Base-by-base conservation (phyloP, 179 eudicot species). In the Carnegiea gigantea region DNA sequence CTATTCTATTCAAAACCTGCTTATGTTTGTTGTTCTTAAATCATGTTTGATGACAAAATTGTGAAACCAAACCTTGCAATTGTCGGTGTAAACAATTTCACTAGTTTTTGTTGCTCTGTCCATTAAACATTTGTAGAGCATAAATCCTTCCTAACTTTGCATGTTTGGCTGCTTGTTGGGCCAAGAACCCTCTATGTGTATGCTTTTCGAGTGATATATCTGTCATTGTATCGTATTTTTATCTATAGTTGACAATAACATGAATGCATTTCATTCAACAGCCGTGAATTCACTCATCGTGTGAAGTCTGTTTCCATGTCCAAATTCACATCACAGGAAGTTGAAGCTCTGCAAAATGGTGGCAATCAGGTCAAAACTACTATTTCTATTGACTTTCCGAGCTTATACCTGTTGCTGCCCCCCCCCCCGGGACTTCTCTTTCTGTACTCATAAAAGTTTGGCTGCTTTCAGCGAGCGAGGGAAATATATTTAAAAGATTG, bases 221-320 rank as follows among this genome's bases (percentile, higher is more conserved):
- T 73, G 48, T 46, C 64, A 38, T 80, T 28, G n/a, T 72, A 24
- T 75, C 67, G n/a, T 75, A 28, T 14, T 14, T 33, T 28, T 23
- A 59, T 21, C 40, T 75, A 17, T 28, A 75, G 33, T 36, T 76
- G 38, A 30, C n/a, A 23, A 51, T 53, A 21, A 17, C 26, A 18
- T 82, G 21, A 5, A 2, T 64, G 36, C 73, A 36, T 54, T 68
- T 77, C 65, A 51, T 76, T 14, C 23, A 21, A 59, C 95, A 96
- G 99, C 65, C 99, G 99, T 28, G 99, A 96, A 90, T 96, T 96
- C 80, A 96, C 99, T 75, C 99, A 96, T 73, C 97, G 99, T 43
- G 99, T 96, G 84, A 96, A 96, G 89, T 96, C 99, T 20, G 97
- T 96, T 79, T 96, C 99, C 76, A 92, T 94, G 98, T 89, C 99